Evolutionary conservation across 495 filamentous ascomycete species (phyloP).

Genomic region (Rhizodiscina lignyota): DNA sequence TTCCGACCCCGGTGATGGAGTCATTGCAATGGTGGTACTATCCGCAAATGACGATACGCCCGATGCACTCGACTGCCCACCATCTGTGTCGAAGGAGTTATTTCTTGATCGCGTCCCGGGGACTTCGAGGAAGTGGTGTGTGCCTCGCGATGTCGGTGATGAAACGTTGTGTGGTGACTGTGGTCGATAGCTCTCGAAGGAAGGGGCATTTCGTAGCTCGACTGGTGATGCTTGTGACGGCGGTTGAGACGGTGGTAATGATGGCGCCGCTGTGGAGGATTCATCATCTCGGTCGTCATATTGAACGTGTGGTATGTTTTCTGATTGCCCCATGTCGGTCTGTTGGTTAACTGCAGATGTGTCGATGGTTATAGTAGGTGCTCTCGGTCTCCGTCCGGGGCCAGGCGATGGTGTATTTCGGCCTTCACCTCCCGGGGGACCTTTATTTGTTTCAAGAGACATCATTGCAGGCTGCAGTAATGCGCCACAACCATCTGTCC

Average conservation of each 20-base stretch:
- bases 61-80: constrained; percentile 30
- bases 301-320: constrained; percentile 4
- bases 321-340: constrained; percentile 11
- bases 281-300: constrained; percentile 6
- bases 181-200: constrained; percentile 63
- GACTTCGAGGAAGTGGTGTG: constrained; percentile 43
- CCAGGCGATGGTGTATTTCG: constrained; percentile 11
- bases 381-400: constrained; percentile 13
- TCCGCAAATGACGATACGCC: constrained; percentile 24
- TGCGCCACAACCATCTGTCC: too few species aligned
- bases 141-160: constrained; percentile 37
- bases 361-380: constrained; percentile 18
- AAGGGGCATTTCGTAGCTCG: constrained; percentile 41
- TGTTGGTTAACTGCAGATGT: constrained; percentile 13
- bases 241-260: constrained; percentile 2
- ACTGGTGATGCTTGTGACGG: constrained; percentile 28
- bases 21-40: constrained; percentile 16
- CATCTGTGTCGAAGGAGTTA: constrained; percentile 44
- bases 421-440: constrained; percentile 1
- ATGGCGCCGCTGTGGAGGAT: neutral
- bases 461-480: too few species aligned
- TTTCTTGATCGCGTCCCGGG: constrained; percentile 44
- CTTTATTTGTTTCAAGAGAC: neutral
- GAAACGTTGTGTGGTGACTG: constrained; percentile 83
- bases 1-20: constrained; percentile 18